Percentiles rank a stretch among this genome's conserved stretches.
phyloP scores from a whole-genome alignment of 768 basidiomycete genomes.

The Collybia nuda region DNA sequence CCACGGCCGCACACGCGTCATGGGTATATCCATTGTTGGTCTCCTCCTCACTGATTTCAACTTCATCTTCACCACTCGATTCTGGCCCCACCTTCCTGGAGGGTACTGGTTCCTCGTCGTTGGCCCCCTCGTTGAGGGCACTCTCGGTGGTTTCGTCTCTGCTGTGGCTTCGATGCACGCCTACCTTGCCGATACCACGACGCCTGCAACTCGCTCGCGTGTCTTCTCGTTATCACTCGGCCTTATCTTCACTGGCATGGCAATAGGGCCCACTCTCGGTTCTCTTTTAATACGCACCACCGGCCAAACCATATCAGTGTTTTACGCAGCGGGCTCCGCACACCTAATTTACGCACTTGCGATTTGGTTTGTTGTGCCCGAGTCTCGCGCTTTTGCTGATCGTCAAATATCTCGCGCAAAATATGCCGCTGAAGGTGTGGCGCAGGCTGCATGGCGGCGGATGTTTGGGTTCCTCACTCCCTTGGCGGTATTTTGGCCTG shows the following conservation, averaged over 20 bases:
- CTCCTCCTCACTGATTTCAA: constrained; percentile 60
- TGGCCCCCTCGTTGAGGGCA: constrained; percentile 66
- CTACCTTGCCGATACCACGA: constrained; percentile 70
- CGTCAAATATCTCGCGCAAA: constrained; percentile 39
- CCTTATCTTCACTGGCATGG: constrained; percentile 71
- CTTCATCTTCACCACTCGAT: constrained; percentile 65
- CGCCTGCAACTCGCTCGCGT: constrained; percentile 53
- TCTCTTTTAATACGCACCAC: constrained; percentile 61
- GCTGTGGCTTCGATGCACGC: constrained; percentile 55
- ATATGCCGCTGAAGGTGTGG: constrained; percentile 29
- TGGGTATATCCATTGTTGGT: constrained; percentile 64
- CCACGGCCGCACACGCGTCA: constrained; percentile 63
- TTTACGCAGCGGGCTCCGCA: constrained; percentile 59
- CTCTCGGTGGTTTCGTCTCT: constrained; percentile 60
- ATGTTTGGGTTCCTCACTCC: constrained; percentile 70
- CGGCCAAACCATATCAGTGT: constrained; percentile 57
- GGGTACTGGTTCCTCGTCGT: constrained; percentile 80
- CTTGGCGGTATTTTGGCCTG: constrained; percentile 63
- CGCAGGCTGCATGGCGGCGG: constrained; percentile 36
- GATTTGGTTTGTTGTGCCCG: constrained; percentile 67
- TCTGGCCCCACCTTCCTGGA: constrained; percentile 63
- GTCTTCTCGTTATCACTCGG: constrained; percentile 68
- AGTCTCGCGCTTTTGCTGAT: constrained; percentile 62
- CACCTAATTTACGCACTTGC: constrained; percentile 51
- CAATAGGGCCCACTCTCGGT: constrained; percentile 75